Percentiles rank a stretch among this genome's conserved stretches.
phyloP scores from a whole-genome alignment of 1,284 basidiomycete species.

The Leccinum solheimii region DNA sequence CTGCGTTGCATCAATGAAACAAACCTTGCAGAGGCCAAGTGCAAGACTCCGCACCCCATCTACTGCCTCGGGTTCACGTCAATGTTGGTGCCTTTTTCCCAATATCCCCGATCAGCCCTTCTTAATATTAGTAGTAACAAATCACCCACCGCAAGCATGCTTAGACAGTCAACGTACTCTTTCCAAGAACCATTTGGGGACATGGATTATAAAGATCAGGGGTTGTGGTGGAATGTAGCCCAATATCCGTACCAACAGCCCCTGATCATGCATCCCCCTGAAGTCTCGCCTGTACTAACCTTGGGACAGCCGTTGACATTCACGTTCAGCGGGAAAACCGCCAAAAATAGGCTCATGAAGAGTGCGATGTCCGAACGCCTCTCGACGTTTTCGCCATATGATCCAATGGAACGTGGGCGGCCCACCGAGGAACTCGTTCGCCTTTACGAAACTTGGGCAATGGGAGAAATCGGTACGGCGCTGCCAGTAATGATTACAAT shows the following conservation, averaged over 20 bases:
- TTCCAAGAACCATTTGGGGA: conserved; percentile 14
- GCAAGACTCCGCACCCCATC: neutral
- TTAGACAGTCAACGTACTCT: conserved; percentile 6
- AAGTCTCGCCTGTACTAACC: conserved; percentile 18
- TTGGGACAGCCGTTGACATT: conserved; percentile 30
- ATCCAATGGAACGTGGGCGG: conserved; percentile 33
- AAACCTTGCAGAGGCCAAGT: neutral
- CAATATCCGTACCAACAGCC: conserved; percentile 20
- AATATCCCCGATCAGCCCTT: neutral
- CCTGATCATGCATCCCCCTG: conserved; percentile 19
- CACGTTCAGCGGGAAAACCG: conserved; percentile 32
- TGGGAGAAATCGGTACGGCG: conserved; percentile 34
- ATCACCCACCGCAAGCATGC: conserved; percentile 17
- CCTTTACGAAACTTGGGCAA: conserved; percentile 37
- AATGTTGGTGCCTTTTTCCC: conserved; percentile 11
- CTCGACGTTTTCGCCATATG: conserved; percentile 33
- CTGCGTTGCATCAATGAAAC: neutral
- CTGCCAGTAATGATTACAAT: neutral
- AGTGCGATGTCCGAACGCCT: conserved; percentile 38
- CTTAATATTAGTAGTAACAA: conserved; percentile 8
- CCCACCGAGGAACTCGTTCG: conserved; percentile 36
- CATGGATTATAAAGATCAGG: conserved; percentile 26
- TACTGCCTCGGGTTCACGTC: neutral
- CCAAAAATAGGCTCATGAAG: conserved; percentile 37
- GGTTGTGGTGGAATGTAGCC: conserved; percentile 10